Conservation (phyloP, 495 filamentous ascomycete species). For the Geopyxis carbonaria region DNA sequence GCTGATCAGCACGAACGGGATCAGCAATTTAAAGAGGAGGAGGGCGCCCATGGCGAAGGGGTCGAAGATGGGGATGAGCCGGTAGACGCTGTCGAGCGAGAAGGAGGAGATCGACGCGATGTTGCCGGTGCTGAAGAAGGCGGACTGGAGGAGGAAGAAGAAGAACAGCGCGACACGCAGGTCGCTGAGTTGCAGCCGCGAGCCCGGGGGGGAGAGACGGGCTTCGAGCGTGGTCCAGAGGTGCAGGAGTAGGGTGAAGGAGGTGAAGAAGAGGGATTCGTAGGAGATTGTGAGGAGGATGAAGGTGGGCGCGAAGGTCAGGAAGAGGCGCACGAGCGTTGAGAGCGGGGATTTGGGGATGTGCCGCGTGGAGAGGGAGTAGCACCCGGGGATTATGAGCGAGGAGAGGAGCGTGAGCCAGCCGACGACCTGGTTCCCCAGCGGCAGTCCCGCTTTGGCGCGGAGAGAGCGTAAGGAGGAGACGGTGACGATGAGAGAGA, state of each 20-base stretch:
- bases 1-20: slow-evolving; percentile 85
- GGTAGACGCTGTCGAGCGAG: slow-evolving; percentile 74
- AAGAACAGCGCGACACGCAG: slow-evolving; percentile 83
- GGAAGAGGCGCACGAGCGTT: slow-evolving; percentile 80
- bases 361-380: no score
- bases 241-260: slow-evolving; percentile 65
- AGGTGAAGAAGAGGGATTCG: slow-evolving; percentile 91
- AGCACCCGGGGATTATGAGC: slow-evolving; percentile 59
- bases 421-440: slow-evolving; percentile 74
- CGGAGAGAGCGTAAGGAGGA: slow-evolving; percentile 69
- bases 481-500: slow-evolving; percentile 71
- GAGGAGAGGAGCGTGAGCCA: slow-evolving; percentile 78
- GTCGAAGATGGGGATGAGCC: slow-evolving; percentile 85
- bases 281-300: slow-evolving; percentile 95
- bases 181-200: slow-evolving; percentile 55
- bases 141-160: slow-evolving; percentile 82
- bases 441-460: slow-evolving; percentile 69
- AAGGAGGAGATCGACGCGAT: slow-evolving; percentile 90
- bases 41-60: slow-evolving; percentile 85
- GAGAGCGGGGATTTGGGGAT: slow-evolving; percentile 73
- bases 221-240: slow-evolving; percentile 80
- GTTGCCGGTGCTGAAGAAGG: slow-evolving; percentile 96
- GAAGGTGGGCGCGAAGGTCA: slow-evolving; percentile 85
- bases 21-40: slow-evolving; percentile 73
- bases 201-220: slow-evolving; percentile 11